Conservation (phyloP, 768 basidiomycete species). For the Xerocomus spinulosus region DNA sequence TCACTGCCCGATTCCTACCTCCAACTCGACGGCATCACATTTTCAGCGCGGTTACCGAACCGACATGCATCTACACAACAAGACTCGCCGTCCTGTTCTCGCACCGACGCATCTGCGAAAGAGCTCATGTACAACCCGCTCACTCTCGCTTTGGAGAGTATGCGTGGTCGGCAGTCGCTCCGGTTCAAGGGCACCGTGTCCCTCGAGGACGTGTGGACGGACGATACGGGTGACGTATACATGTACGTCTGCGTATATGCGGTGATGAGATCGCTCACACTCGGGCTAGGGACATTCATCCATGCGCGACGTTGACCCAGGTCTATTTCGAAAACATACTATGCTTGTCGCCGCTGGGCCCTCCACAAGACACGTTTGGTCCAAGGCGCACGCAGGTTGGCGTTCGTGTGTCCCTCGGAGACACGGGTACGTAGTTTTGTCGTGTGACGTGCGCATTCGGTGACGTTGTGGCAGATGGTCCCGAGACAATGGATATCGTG, state of each 20-base stretch:
- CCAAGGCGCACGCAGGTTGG: constrained; percentile 45
- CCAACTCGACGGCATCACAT: constrained; percentile 69
- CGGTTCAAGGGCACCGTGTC: constrained; percentile 52
- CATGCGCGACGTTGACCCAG: constrained; percentile 52
- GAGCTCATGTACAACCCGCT: constrained; percentile 62
- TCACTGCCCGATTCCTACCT: constrained; percentile 70
- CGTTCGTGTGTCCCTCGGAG: constrained; percentile 65
- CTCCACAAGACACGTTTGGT: constrained; percentile 16
- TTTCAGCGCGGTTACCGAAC: constrained; percentile 46
- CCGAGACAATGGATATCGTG: constrained; percentile 64
- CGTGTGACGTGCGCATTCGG: not conserved
- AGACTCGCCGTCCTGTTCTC: constrained; percentile 22
- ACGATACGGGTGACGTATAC: constrained; percentile 48
- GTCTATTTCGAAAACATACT: constrained; percentile 71
- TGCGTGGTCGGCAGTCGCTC: constrained; percentile 68
- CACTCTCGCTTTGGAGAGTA: constrained; percentile 70
- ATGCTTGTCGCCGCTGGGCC: constrained; percentile 42
- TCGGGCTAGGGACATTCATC: constrained; percentile 60
- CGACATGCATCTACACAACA: constrained; percentile 16
- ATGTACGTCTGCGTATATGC: constrained; percentile 22
- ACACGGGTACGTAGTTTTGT: constrained; percentile 42
- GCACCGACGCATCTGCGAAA: constrained; percentile 22
- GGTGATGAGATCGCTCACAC: not conserved
- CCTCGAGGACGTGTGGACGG: constrained; percentile 54
- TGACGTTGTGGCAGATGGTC: constrained; percentile 44